Conservation (phyloP, 148 eudicot species). For the Vaccinium darrowii region DNA sequence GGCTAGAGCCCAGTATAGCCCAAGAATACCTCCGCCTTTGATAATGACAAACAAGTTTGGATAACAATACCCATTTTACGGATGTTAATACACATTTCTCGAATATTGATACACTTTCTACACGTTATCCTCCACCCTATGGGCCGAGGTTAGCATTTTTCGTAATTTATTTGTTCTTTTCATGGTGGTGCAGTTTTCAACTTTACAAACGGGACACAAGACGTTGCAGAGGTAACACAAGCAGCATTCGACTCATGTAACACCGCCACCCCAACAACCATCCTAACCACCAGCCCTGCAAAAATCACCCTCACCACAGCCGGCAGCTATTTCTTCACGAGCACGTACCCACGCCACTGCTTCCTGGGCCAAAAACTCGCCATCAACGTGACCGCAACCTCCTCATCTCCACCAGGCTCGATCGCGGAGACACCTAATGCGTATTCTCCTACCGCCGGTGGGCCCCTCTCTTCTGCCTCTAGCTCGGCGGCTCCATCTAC, state of each 20-base stretch:
- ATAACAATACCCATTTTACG: no score
- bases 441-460: not conserved
- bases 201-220: conserved; percentile 18
- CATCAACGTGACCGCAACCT: conserved; percentile 27
- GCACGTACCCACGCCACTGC: conserved; percentile 36
- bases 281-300: conserved; percentile 24
- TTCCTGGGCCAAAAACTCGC: conserved; percentile 37
- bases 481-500: conserved; percentile 24
- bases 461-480: not conserved
- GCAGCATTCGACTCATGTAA: conserved; percentile 20
- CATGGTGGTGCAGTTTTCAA: conserved; percentile 23
- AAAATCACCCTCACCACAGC: conserved; percentile 30
- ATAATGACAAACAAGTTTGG: no score
- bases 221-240: conserved; percentile 26
- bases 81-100: no score
- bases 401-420: conserved; percentile 19
- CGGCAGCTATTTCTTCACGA: conserved; percentile 35
- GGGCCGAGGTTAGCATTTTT: no score
- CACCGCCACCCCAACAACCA: conserved; percentile 17
- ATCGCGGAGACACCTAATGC: not conserved
- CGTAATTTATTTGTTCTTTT: not conserved
- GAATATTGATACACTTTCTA: no score
- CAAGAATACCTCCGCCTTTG: no score
- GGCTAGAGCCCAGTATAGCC: no score
- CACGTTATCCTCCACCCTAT: no score